Evolutionary conservation across 768 basidiomycete species (phyloP), one percentile per base, ranked within the genome.

Genomic region (Tephrocybe sp.): DNA sequence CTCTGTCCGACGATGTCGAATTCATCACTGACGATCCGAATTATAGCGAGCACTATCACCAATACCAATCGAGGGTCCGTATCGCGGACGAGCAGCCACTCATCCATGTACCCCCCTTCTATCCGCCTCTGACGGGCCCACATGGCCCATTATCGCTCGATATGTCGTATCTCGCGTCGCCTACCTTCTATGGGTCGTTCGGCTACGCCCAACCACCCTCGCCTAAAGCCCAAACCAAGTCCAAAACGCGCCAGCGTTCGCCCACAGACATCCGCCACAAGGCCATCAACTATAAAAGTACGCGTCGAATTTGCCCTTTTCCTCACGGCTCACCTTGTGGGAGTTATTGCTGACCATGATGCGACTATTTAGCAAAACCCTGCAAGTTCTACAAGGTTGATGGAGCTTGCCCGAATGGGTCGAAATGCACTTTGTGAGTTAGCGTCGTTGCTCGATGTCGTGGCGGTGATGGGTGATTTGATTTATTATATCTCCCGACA

Each of bases 371-470:
- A 85, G 83, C 82, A 1, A 84, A 84, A 51, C 77, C 76, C 22
- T 86, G 83, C 64, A 81, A 77, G 60, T 84, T 78, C 59, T 81
- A 71, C 57, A 66, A 65, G 22, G 55, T 64, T 1, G 75, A 70
- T 27, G 74, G 70, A 15, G 64, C 65, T 21, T 86, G 83, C 59
- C 74, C 78, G 1, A 77, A 72, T 53, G 83, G 82, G 9, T 71
- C 69, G 45, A 69, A 65, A 16, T 86, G 83, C 53, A 83, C 79
- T 24, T 86, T 85, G 83, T 84, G 40, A 64, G 83, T 67, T 24
- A 28, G 2, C 13, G 16, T 30, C 35, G 28, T 24, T 39, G 26
- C 41, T 38, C 16, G 8, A 8, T 21, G 37, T 22, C 22, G 15
- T 27, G 30, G 40, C 21, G 24, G 40, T 41, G 38, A 41, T 41